Base-by-base conservation (phyloP, 768 basidiomycete genomes). In the Leccinum arenicola region DNA sequence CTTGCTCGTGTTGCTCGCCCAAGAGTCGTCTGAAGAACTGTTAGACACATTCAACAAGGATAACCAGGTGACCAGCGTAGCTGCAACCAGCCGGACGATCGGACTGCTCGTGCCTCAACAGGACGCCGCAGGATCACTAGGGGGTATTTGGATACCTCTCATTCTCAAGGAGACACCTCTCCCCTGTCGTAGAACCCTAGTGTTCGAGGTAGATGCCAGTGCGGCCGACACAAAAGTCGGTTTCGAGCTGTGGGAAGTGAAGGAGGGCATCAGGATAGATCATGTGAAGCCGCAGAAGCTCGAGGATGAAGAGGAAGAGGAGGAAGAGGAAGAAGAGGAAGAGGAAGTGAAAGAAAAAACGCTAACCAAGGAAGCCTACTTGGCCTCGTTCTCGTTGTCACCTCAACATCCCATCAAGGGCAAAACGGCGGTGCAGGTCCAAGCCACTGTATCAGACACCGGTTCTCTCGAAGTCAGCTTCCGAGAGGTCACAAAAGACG, bases 171-270 rank as follows among this genome's bases (percentile, higher is more conserved):
- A 91, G 69, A 92, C 91, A 0, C 81, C 85, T 0, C 70, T 93
- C 1, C 91, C 91, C 27, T 84, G 82, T 27, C 76, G 91, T 45
- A 74, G 91, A 31, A 77, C 77, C 11, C 74, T 88, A 49, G 71
- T 78, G 17, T 79, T 91, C 61, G 84, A 86, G 36, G 83, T 86
- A 25, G 78, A 77, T 21, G 71, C 88, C 66, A 25, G 78, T 71
- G 54, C 73, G 65, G 45, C 75, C 68, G 64, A 53, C 14, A 54
- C 55, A 14, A 70, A 59, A 57, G 75, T 90, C 47, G 85, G 81
- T 12, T 80, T 87, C 54, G 91, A 93, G 71, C 74, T 93, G 27
- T 91, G 89, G 88, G 90, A 93, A 69, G 84, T 85, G 17, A 80
- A 80, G 54, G 90, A 91, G 66, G 80, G 80, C 2, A 77, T 91